Percentiles rank a stretch among this genome's conserved stretches.
Evolutionary conservation across 768 basidiomycete species (phyloP).

Genomic region (Mycena latifolia): DNA sequence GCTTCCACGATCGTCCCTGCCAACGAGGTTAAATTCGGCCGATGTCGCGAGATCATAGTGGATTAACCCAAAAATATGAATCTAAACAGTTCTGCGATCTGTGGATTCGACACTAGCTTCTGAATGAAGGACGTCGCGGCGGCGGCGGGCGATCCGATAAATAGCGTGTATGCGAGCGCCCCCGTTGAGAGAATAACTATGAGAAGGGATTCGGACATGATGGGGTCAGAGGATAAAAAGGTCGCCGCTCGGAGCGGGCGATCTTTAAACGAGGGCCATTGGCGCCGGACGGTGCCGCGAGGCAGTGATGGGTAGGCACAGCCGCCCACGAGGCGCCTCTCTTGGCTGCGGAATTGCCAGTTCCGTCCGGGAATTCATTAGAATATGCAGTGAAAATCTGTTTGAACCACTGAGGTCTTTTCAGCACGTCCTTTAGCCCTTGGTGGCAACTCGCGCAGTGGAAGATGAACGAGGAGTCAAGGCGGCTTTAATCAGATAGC

Average conservation of each 20-base stretch:
- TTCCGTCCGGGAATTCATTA: too few relatives aligned
- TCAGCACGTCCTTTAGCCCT: too few relatives aligned
- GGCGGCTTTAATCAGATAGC: too few relatives aligned
- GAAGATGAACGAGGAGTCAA: too few relatives aligned
- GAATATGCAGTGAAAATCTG: too few relatives aligned
- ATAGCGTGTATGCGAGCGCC: neutral
- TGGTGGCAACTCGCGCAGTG: too few relatives aligned
- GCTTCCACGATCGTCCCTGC: neutral
- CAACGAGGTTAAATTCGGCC: neutral
- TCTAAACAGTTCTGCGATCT: conserved; percentile 18
- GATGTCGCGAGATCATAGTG: neutral
- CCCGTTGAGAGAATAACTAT: neutral
- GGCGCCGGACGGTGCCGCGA: neutral
- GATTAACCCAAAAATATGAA: conserved; percentile 26
- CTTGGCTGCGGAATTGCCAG: too few relatives aligned
- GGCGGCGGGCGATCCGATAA: conserved; percentile 15
- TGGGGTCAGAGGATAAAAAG: neutral
- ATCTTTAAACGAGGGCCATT: neutral
- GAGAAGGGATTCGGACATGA: conserved; percentile 1
- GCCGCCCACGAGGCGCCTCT: too few relatives aligned
- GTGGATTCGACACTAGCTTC: conserved; percentile 17
- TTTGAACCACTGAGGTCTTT: too few relatives aligned
- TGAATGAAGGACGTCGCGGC: neutral
- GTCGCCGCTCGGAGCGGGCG: neutral
- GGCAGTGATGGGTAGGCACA: neutral